Conservation (phyloP, 495 filamentous ascomycete species). For the Achaetomiella virescens region DNA sequence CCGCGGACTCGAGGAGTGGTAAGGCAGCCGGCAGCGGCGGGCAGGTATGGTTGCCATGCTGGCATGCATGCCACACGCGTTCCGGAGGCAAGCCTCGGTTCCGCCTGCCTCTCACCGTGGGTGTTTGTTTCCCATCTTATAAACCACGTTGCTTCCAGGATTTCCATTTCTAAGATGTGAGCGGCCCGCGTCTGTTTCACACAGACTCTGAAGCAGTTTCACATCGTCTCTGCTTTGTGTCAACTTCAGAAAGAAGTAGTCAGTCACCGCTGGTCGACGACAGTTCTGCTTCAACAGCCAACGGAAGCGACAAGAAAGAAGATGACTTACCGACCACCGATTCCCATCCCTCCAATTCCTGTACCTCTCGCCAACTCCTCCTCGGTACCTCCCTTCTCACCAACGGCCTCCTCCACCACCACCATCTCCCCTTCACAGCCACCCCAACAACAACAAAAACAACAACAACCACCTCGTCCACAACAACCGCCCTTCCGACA, state of each 20-base stretch:
- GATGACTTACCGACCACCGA: neutral
- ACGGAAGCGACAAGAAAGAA: neutral
- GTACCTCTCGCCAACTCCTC: no score
- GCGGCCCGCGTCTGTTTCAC: neutral
- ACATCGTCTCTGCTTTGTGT: neutral
- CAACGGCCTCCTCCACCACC: neutral
- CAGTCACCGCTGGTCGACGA: no score
- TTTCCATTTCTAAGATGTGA: neutral
- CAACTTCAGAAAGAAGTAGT: no score
- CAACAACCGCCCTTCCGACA: neutral
- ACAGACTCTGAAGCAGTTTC: neutral
- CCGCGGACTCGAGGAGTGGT: neutral
- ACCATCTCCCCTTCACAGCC: neutral
- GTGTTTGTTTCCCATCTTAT: neutral
- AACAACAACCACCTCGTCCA: neutral
- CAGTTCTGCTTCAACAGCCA: no score
- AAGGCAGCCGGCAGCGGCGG: neutral
- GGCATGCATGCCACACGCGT: neutral
- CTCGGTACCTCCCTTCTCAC: neutral
- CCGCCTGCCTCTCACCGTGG: neutral
- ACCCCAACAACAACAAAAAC: neutral
- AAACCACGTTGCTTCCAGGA: neutral
- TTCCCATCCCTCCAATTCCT: neutral
- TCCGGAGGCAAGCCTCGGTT: neutral
- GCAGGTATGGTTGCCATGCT: neutral